Evolutionary conservation across 176 grass and related monocot species (phyloP), one percentile per base, ranked within the genome.

Genomic region (Oryza officinalis): DNA sequence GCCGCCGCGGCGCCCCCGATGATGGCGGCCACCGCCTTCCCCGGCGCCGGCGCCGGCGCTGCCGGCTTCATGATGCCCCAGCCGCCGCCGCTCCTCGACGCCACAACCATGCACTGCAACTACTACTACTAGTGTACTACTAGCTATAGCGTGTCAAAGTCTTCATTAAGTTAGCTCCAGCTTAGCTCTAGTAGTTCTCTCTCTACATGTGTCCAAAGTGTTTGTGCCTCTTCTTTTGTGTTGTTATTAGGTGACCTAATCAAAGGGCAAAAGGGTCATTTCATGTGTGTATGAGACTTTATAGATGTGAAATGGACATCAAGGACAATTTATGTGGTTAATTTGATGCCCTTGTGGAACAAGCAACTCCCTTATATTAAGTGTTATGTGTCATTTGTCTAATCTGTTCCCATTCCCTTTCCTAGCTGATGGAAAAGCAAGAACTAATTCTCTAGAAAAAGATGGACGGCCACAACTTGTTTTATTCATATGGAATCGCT

Each of bases 231-330:
- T 40, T 32, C 38, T 31, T 60, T 85, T 65, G 5, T 71, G 33
- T 27, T 43, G 52, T 57, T 41, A 85, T 85, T 81, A 72, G 87
- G 54, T 81, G 82, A 43, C 28, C 77, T 41, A 61, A 15, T 10
- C 27, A 80, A 80, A 40, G 35, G 63, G 40, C 64, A 89, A 76
- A 49, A n/a, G 64, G 25, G 45, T 41, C 66, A 12, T 72, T 83
- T 31, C 26, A 71, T 14, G 17, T 74, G 28, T 69, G 69, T 30
- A 28, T 81, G 40, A 71, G 40, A 71, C 82, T 85, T 88, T 68
- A 68, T 63, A 31, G 22, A n/a, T 12, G 41, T 89, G 82, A 78
- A 43, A 77, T 46, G 78, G 83, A 81, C 78, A 67, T 37, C 47
- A 63, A 63, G 20, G 13, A 64, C 69, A 64, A 71, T 49, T 67